phyloP scores from a whole-genome alignment of 2,329 filamentous ascomycete genomes.

The Hypoxylon sp. region DNA sequence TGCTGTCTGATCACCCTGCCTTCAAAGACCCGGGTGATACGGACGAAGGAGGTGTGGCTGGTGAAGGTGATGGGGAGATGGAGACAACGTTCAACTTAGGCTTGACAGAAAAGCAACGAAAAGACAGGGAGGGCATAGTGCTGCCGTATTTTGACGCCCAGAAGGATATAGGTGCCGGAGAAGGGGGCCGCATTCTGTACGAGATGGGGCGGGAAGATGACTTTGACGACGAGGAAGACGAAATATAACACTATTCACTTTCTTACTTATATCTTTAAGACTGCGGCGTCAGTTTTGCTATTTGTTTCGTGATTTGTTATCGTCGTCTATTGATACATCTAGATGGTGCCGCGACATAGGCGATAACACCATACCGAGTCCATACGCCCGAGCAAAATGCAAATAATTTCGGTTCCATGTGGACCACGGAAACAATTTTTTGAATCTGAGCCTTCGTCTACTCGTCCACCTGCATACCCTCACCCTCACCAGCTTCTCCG shows the following conservation, averaged over 20 bases:
- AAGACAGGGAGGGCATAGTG: conserved; percentile 89
- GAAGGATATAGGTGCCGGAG: conserved; percentile 81
- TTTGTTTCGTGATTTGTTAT: conserved; percentile 40
- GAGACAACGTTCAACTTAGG: conserved; percentile 88
- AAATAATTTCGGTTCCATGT: conserved; percentile 29
- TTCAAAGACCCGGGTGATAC: conserved; percentile 67
- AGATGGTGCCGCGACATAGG: conserved; percentile 32
- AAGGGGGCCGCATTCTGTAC: conserved; percentile 94
- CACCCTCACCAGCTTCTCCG: conserved; percentile 58
- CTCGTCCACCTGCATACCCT: conserved; percentile 64
- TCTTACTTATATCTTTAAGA: conserved; percentile 21
- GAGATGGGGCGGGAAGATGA: conserved; percentile 98
- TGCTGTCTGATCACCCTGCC: conserved; percentile 83
- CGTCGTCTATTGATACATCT: conserved; percentile 47
- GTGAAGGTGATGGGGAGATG: conserved; percentile 61
- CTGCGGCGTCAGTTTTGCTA: conserved; percentile 7
- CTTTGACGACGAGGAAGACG: conserved; percentile 85
- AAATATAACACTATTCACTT: conserved; percentile 50
- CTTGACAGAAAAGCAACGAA: conserved; percentile 90
- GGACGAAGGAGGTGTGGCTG: conserved; percentile 50
- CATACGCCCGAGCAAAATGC: conserved; percentile 39
- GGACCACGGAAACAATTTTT: conserved; percentile 6
- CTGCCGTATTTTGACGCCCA: conserved; percentile 98
- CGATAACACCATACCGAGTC: conserved; percentile 30
- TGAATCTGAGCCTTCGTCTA: conserved; percentile 40